phyloP scores from a whole-genome alignment of 2,329 filamentous ascomycete species.

The Didymella exigua region DNA sequence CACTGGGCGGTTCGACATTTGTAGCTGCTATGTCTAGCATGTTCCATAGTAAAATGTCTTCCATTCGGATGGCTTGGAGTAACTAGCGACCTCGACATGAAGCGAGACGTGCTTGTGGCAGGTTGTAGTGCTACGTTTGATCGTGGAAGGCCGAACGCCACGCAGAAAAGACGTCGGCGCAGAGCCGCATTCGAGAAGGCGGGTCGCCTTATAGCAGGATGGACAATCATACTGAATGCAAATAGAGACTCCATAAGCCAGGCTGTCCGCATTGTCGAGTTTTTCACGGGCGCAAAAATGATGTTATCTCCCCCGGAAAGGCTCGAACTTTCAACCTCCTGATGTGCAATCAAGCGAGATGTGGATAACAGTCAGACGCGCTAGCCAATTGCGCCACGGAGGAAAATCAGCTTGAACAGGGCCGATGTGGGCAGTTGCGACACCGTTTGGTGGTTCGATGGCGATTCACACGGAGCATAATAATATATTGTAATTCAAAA shows the following conservation, averaged over 20 bases:
- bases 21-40: too few species aligned
- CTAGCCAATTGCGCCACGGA: constrained; percentile 58
- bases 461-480: too few species aligned
- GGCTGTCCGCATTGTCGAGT: too few species aligned
- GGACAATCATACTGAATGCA: not conserved
- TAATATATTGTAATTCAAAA: not conserved
- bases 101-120: too few species aligned
- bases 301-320: constrained; percentile 21
- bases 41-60: too few species aligned
- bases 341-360: constrained; percentile 21
- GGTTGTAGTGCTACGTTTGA: too few species aligned
- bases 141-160: too few species aligned
- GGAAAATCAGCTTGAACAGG: constrained; percentile 25
- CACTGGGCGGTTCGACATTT: too few species aligned
- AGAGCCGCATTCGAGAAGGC: too few species aligned
- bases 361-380: constrained; percentile 62
- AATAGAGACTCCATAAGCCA: not conserved
- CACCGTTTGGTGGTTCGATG: not conserved
- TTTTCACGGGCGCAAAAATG: not conserved
- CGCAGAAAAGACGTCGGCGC: too few species aligned
- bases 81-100: too few species aligned
- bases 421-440: constrained; percentile 6
- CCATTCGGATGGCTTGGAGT: too few species aligned
- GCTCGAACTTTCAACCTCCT: constrained; percentile 24
- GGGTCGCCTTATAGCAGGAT: not conserved